Evolutionary conservation across 306 rosid species (phyloP).

Genomic region (Mucuna pruriens): DNA sequence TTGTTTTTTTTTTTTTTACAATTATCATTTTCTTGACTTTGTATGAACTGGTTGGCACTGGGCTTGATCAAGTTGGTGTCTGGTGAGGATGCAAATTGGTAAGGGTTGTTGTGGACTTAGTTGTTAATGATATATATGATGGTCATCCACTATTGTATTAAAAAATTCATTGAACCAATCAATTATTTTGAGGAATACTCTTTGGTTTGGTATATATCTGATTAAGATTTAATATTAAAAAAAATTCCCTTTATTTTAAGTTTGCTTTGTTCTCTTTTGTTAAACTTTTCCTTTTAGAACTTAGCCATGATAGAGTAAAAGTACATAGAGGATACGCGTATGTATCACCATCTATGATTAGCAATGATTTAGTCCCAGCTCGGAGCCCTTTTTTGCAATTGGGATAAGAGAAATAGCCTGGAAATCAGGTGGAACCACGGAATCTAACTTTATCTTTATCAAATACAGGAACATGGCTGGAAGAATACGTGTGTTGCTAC

Average conservation of each 20-base stretch:
- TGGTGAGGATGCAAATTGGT: conserved; percentile 37
- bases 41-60: conserved; percentile 48
- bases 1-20: neutral
- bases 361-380: conserved; percentile 36
- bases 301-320: neutral
- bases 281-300: neutral
- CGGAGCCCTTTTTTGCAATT: neutral
- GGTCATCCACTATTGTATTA: conserved; percentile 23
- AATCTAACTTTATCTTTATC: neutral
- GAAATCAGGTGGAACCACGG: neutral
- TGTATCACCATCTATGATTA: neutral
- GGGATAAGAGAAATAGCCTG: conserved; percentile 5
- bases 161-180: conserved; percentile 37
- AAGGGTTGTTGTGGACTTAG: conserved; percentile 59
- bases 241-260: conserved; percentile 5
- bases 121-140: neutral
- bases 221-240: neutral
- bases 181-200: conserved; percentile 29
- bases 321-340: conserved; percentile 15
- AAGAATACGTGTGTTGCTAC: neutral
- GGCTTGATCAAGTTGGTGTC: conserved; percentile 33
- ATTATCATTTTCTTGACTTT: conserved; percentile 38
- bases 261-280: conserved; percentile 1
- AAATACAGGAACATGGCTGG: neutral
- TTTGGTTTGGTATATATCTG: conserved; percentile 29